Evolutionary conservation across 78 protist species (phyloP).

Genomic region (Polysphondylium violaceum): DNA sequence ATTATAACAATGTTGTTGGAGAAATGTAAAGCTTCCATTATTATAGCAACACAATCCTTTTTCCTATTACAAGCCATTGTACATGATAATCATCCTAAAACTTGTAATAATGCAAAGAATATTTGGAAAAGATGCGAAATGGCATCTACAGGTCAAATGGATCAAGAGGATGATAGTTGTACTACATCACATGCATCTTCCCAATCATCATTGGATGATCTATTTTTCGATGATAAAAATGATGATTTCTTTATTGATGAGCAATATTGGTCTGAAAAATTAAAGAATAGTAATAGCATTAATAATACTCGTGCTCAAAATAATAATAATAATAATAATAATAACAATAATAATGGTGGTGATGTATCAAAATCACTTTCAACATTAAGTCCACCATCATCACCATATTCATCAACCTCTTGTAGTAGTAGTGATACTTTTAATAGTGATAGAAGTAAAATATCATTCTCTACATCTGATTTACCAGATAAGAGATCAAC

Average conservation of each 20-base stretch:
- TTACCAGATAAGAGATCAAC: neutral
- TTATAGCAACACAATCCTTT: conserved; percentile 50
- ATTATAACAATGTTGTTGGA: conserved; percentile 42
- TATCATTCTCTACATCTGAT: neutral
- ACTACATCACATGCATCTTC: neutral
- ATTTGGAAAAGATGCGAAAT: conserved; percentile 52
- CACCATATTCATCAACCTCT: conserved; percentile 12
- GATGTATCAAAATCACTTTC: neutral
- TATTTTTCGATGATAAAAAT: neutral
- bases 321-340: conserved; percentile 7
- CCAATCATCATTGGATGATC: neutral
- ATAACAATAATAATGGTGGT: neutral
- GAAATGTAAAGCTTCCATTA: conserved; percentile 57
- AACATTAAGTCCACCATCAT: conserved; percentile 11
- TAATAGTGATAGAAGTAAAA: neutral
- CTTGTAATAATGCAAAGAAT: conserved; percentile 23
- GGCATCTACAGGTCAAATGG: conserved; percentile 17
- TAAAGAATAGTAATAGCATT: neutral
- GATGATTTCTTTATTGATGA: neutral
- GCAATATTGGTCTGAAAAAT: neutral
- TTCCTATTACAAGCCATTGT: conserved; percentile 30
- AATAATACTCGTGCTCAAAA: neutral
- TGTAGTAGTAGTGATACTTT: neutral
- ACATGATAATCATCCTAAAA: conserved; percentile 45
- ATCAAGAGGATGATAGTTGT: neutral